These are phyloP conservation scores for Fusarium azukiicola DNA, from an alignment of 2,329 filamentous ascomycete species.

Conservation along the genomic window DNA sequence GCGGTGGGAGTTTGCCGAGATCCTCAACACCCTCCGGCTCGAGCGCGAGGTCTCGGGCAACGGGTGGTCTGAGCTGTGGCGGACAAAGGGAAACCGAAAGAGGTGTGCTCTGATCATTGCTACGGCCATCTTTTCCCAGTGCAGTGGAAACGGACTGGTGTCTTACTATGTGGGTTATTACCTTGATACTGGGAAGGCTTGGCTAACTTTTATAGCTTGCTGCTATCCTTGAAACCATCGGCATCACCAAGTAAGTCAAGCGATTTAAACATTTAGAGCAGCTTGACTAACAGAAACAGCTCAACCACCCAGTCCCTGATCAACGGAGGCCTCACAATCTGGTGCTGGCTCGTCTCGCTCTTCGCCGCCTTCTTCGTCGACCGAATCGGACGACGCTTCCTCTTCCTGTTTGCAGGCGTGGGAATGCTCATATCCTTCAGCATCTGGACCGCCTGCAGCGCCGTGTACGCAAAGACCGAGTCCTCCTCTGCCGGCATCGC, in stretches of 20 bases:
- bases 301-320: conserved; percentile 50
- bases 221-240: conserved; percentile 47
- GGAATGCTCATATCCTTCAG: conserved; percentile 52
- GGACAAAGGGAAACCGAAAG: conserved; percentile 50
- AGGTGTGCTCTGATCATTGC: conserved; percentile 48
- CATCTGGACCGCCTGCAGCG: conserved; percentile 50
- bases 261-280: rapidly evolving
- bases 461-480: conserved; percentile 51
- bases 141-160: conserved; percentile 50
- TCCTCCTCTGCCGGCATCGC: conserved; percentile 42
- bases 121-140: conserved; percentile 49
- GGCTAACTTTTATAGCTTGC: conserved; percentile 37
- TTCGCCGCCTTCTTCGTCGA: conserved; percentile 52
- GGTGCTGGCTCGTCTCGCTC: conserved; percentile 51
- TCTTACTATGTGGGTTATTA: conserved; percentile 47
- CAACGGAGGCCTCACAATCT: conserved; percentile 52
- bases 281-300: conserved; percentile 17
- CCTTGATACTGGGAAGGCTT: too few species aligned
- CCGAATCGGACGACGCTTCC: conserved; percentile 45
- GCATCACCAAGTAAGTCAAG: conserved; percentile 46
- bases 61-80: conserved; percentile 46
- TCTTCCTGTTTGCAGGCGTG: conserved; percentile 49
- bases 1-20: conserved; percentile 45
- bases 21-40: conserved; percentile 44
- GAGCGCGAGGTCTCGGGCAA: conserved; percentile 38